Conservation (phyloP, 2,329 filamentous ascomycete species). For the Chalaropsis ovoidea region DNA sequence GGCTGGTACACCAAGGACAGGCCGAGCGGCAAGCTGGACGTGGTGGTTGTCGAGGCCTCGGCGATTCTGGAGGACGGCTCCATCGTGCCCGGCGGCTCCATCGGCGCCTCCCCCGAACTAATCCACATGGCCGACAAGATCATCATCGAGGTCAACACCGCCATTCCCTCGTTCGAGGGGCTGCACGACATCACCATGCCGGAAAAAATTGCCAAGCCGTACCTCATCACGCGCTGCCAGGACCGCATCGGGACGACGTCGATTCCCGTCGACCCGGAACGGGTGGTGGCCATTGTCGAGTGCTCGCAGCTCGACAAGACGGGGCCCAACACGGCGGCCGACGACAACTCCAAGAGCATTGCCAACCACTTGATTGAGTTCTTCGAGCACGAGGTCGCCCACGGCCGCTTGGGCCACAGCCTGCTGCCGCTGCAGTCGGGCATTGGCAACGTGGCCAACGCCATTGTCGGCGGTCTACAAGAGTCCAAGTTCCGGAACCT, state of each 20-base stretch:
- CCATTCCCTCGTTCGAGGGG: conserved; percentile 73
- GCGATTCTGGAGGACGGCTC: conserved; percentile 83
- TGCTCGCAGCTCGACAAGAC: conserved; percentile 72
- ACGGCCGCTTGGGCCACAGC: conserved; percentile 64
- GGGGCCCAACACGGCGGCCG: conserved; percentile 63
- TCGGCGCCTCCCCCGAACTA: conserved; percentile 75
- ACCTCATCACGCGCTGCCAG: conserved; percentile 73
- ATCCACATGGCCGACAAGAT: conserved; percentile 88
- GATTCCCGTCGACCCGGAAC: conserved; percentile 74
- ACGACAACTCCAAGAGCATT: conserved; percentile 61
- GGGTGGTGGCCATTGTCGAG: conserved; percentile 75
- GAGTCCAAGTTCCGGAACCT: conserved; percentile 77
- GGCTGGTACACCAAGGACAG: conserved; percentile 78
- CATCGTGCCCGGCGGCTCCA: conserved; percentile 76
- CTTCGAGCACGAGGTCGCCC: conserved; percentile 73
- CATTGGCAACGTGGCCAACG: conserved; percentile 89
- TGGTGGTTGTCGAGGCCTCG: conserved; percentile 74
- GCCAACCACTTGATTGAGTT: conserved; percentile 70
- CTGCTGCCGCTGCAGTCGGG: conserved; percentile 76
- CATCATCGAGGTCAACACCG: conserved; percentile 86
- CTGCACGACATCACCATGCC: conserved; percentile 86
- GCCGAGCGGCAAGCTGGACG: conserved; percentile 63
- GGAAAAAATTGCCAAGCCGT: conserved; percentile 74
- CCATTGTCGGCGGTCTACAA: conserved; percentile 73
- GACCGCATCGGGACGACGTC: conserved; percentile 76